Percentiles rank a stretch among this genome's conserved stretches.
These are phyloP conservation scores for Hibiscus syriacus DNA, from an alignment of 345 rosid species.

Conservation along the genomic window DNA sequence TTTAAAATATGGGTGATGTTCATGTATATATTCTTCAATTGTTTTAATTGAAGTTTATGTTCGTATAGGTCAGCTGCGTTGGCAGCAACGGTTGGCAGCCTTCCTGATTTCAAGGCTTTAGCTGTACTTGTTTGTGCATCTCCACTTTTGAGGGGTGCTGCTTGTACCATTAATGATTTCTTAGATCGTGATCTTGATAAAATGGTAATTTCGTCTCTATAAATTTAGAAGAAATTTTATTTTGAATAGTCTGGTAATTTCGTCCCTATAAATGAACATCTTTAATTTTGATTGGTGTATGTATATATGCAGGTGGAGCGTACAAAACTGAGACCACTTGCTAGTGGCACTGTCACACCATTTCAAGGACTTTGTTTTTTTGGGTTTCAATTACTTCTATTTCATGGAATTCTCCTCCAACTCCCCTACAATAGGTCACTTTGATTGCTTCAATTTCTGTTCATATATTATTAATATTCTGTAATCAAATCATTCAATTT, in stretches of 20 bases:
- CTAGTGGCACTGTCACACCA: constrained; percentile 85
- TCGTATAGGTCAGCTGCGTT: background rate
- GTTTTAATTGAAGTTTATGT: too few relatives aligned
- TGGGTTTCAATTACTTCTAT: constrained; percentile 77
- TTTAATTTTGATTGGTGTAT: too few relatives aligned
- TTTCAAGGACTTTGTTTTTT: constrained; percentile 75
- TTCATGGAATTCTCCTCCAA: constrained; percentile 86
- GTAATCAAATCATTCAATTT: too few relatives aligned
- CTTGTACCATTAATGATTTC: constrained; percentile 3
- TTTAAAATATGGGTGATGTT: too few relatives aligned
- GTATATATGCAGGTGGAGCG: constrained; percentile 70
- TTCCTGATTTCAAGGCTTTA: background rate
- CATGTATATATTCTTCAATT: too few relatives aligned
- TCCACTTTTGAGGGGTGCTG: constrained; percentile 1
- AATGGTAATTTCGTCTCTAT: too few relatives aligned
- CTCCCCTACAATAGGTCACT: constrained; percentile 64
- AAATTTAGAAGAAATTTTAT: too few relatives aligned
- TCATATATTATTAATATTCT: too few relatives aligned
- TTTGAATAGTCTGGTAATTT: too few relatives aligned
- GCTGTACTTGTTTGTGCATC: background rate
- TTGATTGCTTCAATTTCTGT: too few relatives aligned
- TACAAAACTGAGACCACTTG: constrained; percentile 76
- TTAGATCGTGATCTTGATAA: background rate
- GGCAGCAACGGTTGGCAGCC: background rate
- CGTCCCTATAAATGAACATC: too few relatives aligned